phyloP scores from a whole-genome alignment of 2,329 filamentous ascomycete species.

The Ophiostoma populinum region DNA sequence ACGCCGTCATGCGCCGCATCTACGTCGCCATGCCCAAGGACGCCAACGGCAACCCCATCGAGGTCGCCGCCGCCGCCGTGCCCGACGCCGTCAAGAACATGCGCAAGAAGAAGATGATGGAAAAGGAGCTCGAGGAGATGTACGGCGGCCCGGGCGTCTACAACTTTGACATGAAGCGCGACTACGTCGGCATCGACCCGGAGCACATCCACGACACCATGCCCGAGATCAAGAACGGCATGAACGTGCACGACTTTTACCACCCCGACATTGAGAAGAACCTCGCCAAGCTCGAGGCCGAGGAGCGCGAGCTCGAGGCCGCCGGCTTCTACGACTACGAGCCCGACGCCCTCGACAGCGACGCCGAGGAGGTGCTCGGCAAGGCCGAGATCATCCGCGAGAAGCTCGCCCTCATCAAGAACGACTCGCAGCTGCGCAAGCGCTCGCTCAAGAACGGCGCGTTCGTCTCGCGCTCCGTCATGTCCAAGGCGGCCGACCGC shows the following conservation, averaged over 20 bases:
- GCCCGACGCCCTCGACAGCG: conserved; percentile 44
- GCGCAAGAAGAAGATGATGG: conserved; percentile 43
- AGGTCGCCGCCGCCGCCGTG: conserved; percentile 60
- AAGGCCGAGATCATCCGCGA: conserved; percentile 93
- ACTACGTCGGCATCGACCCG: conserved; percentile 72
- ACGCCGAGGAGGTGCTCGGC: conserved; percentile 71
- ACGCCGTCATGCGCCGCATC: conserved; percentile 82
- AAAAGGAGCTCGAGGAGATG: conserved; percentile 77
- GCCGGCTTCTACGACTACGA: conserved; percentile 97
- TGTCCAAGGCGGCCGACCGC: conserved; percentile 42
- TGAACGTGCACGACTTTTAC: conserved; percentile 95
- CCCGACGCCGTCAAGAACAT: conserved; percentile 73
- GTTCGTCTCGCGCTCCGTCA: conserved; percentile 62
- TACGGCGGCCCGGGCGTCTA: conserved; percentile 91
- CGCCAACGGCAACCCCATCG: conserved; percentile 19
- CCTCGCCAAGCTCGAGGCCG: conserved; percentile 78
- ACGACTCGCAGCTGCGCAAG: conserved; percentile 75
- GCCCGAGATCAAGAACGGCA: conserved; percentile 83
- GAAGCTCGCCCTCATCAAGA: conserved; percentile 81
- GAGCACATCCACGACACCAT: conserved; percentile 96
- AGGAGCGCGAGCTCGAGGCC: conserved; percentile 81
- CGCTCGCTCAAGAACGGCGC: conserved; percentile 96
- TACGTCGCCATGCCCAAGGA: conserved; percentile 72
- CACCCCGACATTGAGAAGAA: conserved; percentile 94
- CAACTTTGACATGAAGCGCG: conserved; percentile 79